Evolutionary conservation across 495 filamentous ascomycete species (phyloP).

Genomic region (Aspergillus leporis): DNA sequence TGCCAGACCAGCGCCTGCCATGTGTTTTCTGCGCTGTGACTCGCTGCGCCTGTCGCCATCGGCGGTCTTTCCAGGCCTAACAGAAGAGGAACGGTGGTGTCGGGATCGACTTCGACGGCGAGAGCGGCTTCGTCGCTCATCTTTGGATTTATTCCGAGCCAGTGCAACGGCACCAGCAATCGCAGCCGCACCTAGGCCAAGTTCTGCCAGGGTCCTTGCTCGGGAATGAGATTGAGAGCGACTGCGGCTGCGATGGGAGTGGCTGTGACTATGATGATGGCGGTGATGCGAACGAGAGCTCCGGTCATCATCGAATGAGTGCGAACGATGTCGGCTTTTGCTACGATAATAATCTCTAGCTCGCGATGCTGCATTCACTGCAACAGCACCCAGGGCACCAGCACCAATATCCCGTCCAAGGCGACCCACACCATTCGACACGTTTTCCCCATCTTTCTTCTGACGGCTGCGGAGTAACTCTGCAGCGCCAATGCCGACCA

Average conservation of each 20-base stretch:
- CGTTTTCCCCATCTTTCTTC: slow-evolving; percentile 57
- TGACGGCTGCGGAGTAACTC: slow-evolving; percentile 71
- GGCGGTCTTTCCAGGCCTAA: slow-evolving; percentile 30
- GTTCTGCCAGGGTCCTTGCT: slow-evolving; percentile 61
- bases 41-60: slow-evolving; percentile 49
- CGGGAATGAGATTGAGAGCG: slow-evolving; percentile 59
- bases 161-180: slow-evolving; percentile 80
- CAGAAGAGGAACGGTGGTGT: slow-evolving; percentile 55
- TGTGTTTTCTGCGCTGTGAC: slow-evolving; percentile 64
- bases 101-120: slow-evolving; percentile 63
- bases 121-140: slow-evolving; percentile 65
- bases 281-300: slow-evolving; percentile 40
- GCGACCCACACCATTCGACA: slow-evolving; percentile 58
- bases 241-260: slow-evolving; percentile 33
- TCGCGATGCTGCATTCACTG: slow-evolving; percentile 74
- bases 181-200: slow-evolving; percentile 79
- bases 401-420: slow-evolving; percentile 77
- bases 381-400: slow-evolving; percentile 78
- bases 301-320: slow-evolving; percentile 51
- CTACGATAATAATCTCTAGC: slow-evolving; percentile 71
- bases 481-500: slow-evolving; percentile 75
- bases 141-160: slow-evolving; percentile 65
- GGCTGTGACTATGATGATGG: slow-evolving; percentile 38
- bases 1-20: slow-evolving; percentile 76
- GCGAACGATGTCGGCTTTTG: slow-evolving; percentile 51